Evolutionary conservation across 768 basidiomycete species (phyloP), one percentile per base, ranked within the genome.

Genomic region (Dacryopinax spathularia): DNA sequence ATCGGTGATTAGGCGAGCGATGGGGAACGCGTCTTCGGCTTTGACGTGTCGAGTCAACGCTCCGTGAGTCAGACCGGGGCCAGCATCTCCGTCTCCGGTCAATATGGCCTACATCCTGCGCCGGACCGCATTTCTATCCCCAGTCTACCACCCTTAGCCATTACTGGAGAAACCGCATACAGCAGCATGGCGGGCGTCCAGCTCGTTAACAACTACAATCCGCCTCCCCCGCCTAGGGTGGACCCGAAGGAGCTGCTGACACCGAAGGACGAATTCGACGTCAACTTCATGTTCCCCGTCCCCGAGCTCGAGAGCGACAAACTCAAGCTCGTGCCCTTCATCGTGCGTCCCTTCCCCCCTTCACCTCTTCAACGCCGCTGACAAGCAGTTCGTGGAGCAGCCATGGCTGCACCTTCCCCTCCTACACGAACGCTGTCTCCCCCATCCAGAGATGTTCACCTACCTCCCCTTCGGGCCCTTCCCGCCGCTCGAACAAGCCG

Each of bases 211-310:
- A 25, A 29, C 48, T 56, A 56, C 48, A 20, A 22, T 7, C 25
- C 48, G 12, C 48, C 48, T 3, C 25, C 13, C 22, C 3, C 3
- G 3, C 25, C 7, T 15, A 20, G 3, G 3, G 6, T 3, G 48
- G 7, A 3, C 5, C 9, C 10, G 25, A 20, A 56, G 22, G 48
- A 56, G 48, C 48, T 56, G 44, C 34, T 64, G 44, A 43, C 73
- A 9, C 48, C 48, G 3, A 29, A 20, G 4, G 71, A 71, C 7
- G 72, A 73, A 22, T 74, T 76, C 66, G 73, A 81, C 63, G 34
- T 75, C 63, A 81, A 84, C 64, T 83, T 84, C 68, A 80, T 77
- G 64, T 81, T 80, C 66, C 76, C 78, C 1, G 71, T 82, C 0
- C 59, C 66, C 6, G 65, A 76, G 25, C 71, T 84, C 15, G 76